A percentile compares a stretch with the other conserved stretches of the same genome.
These are phyloP conservation scores for Rubia peregrina DNA, from an alignment of 305 asterid genomes.

Conservation along the genomic window DNA sequence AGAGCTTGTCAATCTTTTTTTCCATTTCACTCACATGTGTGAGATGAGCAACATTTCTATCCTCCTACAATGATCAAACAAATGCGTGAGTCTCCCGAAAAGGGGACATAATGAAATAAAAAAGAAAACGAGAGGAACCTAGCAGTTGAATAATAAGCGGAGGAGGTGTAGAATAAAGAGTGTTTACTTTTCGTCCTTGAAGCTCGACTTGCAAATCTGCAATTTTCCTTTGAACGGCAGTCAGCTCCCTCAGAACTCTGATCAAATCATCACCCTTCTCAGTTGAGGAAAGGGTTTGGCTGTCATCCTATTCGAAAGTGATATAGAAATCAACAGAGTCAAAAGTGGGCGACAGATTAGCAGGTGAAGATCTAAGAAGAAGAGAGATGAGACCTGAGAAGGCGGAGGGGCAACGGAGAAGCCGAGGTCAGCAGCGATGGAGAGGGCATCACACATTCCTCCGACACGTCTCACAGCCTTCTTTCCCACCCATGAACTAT, in stretches of 20 bases:
- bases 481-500: slow-evolving; percentile 82
- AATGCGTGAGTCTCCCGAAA: not conserved
- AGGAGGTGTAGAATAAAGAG: not conserved
- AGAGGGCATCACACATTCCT: slow-evolving; percentile 95
- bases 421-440: slow-evolving; percentile 90
- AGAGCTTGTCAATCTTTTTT: not conserved
- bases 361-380: not conserved
- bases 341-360: not conserved
- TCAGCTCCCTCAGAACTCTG: slow-evolving; percentile 81
- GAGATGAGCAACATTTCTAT: too few species aligned
- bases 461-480: slow-evolving; percentile 82
- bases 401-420: slow-evolving; percentile 64
- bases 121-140: not conserved
- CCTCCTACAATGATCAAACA: not conserved
- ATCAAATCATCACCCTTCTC: slow-evolving; percentile 87
- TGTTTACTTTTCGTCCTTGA: slow-evolving; percentile 89
- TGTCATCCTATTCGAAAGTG: too few species aligned
- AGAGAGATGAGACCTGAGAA: slow-evolving; percentile 46
- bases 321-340: too few species aligned
- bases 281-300: slow-evolving; percentile 37
- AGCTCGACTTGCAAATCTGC: slow-evolving; percentile 98
- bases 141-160: too few species aligned
- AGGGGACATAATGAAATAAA: not conserved
- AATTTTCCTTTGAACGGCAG: slow-evolving; percentile 81
- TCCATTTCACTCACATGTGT: too few species aligned